Evolutionary conservation across 2,329 filamentous ascomycete genomes (phyloP), one percentile per base, ranked within the genome.

Genomic region (Botrytis fabae): DNA sequence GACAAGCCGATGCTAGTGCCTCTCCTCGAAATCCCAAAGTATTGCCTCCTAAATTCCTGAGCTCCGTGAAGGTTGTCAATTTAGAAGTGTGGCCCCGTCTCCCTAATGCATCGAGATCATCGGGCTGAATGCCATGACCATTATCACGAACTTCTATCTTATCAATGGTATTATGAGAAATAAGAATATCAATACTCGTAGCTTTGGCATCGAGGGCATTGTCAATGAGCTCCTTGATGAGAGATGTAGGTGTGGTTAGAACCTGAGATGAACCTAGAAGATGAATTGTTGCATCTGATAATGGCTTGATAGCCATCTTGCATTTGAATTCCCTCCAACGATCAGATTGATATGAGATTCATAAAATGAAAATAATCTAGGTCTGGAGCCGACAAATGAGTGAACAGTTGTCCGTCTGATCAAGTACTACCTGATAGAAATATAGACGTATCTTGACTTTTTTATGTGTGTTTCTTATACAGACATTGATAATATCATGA

Each of bases 1-100:
- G 85, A 74, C 88, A 90, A 73, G 86, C 85, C 80, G 89, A 90
- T 57, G 92, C 91, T 74, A 95, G 83, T 25, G 92, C 92, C 78
- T 93, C 89, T 32, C 93, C 93, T 51, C 93, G 88, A 78, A 95
- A 95, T 2, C 93, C 93, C n/a, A 95, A 85, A 46, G 86, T 90
- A 61, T 83, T 84, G 1, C 87, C 86, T 12, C 87, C 89, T 32
- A 90, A 82, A 2, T 78, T 80, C 69, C 82, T 84, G 54, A 94
- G 82, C 68, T 94, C 91, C 0, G 88, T 85, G 73, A 92, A 88
- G n/a, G 83, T 83, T 66, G 83, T 83, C 61, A 95, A 85, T 82
- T 95, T 95, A 84, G 91, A 94, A 1, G 93, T 95, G 78, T 92
- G 88, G 44, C 90, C 88, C n/a, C 85, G 85, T 70, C 86, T 86